Evolutionary conservation across 768 basidiomycete species (phyloP), one percentile per base, ranked within the genome.

Genomic region (Strobilomyces dryophilus): DNA sequence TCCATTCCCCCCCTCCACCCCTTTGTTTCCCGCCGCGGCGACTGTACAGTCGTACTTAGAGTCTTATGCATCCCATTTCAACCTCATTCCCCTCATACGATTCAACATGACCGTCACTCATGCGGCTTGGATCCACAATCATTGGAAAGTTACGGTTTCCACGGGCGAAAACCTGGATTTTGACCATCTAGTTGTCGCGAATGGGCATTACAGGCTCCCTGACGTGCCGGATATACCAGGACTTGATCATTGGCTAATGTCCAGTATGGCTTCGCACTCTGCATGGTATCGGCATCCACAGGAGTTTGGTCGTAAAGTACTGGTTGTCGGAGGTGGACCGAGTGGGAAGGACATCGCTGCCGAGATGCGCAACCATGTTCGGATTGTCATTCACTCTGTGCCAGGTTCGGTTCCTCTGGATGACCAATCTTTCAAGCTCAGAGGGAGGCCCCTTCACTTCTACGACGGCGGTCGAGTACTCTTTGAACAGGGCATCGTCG

Each of bases 181-280:
- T 56, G 86, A 92, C 59, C 72, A 80, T n/a, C 64, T 92, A 35
- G 66, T 92, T 27, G 76, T 90, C 27, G 85, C 85, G 40, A 92
- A 88, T 53, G 91, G 91, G 0, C 89, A 90, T 63, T 83, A 87
- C 64, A 75, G 74, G 39, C 59, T 77, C 9, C 91, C 91, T 1
- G 78, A 80, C 18, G 78, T 81, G 52, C 89, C 89, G 3, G 53
- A 69, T 40, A 75, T 76, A 9, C 79, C 83, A 4, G 89, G 90
- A 1, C 61, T 92, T 6, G 65, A 70, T 12, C 54, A 68, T 11
- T 92, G 90, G 89, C 60, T 84, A 2, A 66, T 65, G 1, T 58
- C 68, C 5, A 72, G 77, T 21, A 78, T 71, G 50, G 85, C 83
- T 0, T 74, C 68, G 2, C 90, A 93, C 66, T 80, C 90, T 0